Evolutionary conservation across 257 asterid genomes (phyloP).

Genomic region (Solanum ossicruentum): DNA sequence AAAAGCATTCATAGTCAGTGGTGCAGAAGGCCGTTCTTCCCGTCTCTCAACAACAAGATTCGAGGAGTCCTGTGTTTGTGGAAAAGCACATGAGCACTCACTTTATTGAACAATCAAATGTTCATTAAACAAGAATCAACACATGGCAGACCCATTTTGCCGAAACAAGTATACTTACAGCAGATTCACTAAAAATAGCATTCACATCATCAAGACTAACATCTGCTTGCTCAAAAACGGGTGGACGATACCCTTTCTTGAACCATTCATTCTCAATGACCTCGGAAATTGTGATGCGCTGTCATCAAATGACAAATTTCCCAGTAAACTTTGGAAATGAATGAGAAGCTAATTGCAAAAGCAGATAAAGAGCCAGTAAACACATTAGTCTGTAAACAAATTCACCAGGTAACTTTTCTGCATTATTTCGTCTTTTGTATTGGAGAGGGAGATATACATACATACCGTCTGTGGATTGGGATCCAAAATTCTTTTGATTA

Average conservation of each 20-base stretch:
- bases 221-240: slow-evolving; percentile 67
- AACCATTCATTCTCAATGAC: slow-evolving; percentile 88
- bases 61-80: slow-evolving; percentile 37
- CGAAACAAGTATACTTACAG: slow-evolving; percentile 27
- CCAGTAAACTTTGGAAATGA: neutral
- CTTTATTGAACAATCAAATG: neutral
- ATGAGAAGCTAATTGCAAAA: neutral
- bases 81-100: neutral
- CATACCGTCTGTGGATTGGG: slow-evolving; percentile 86
- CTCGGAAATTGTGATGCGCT: slow-evolving; percentile 77
- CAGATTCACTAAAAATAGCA: slow-evolving; percentile 52
- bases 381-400: neutral
- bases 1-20: slow-evolving; percentile 86
- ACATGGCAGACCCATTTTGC: neutral
- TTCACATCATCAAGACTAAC: slow-evolving; percentile 77
- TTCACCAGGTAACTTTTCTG: neutral
- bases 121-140: neutral
- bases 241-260: slow-evolving; percentile 82
- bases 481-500: slow-evolving; percentile 80
- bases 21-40: slow-evolving; percentile 46
- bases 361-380: neutral
- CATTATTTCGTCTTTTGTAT: neutral
- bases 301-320: slow-evolving; percentile 11
- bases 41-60: slow-evolving; percentile 86
- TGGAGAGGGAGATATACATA: neutral